Evolutionary conservation across 2,329 filamentous ascomycete genomes (phyloP).

Genomic region (Bipolaris sorokiniana): DNA sequence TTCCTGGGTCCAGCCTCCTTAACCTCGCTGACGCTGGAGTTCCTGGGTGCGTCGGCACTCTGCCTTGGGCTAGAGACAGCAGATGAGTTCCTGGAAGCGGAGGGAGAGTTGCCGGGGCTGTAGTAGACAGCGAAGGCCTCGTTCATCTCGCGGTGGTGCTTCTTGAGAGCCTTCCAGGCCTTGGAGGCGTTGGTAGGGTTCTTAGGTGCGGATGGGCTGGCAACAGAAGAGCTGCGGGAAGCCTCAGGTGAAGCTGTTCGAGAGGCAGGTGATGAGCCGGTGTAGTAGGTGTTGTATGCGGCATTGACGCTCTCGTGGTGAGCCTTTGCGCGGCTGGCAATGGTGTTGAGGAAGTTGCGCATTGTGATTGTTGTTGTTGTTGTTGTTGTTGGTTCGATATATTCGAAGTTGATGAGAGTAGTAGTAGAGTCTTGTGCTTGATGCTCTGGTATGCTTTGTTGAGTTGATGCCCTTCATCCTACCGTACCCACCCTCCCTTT

Average conservation of each 20-base stretch:
- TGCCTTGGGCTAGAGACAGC: slow-evolving; percentile 18
- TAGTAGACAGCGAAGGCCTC: slow-evolving; percentile 38
- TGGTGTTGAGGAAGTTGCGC: slow-evolving; percentile 32
- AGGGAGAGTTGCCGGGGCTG: slow-evolving; percentile 20
- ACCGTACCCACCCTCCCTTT: slow-evolving; percentile 14
- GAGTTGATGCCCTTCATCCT: slow-evolving; percentile 12
- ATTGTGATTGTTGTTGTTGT: slow-evolving; percentile 24
- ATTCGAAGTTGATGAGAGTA: background rate
- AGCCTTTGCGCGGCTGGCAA: slow-evolving; percentile 36
- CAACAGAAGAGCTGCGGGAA: slow-evolving; percentile 29
- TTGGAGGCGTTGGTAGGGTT: slow-evolving; percentile 29
- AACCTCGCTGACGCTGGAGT: slow-evolving; percentile 10
- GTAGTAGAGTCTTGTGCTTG: slow-evolving; percentile 12
- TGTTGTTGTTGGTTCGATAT: slow-evolving; percentile 15
- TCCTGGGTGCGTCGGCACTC: slow-evolving; percentile 21
- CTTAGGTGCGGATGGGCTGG: slow-evolving; percentile 20
- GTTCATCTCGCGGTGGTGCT: slow-evolving; percentile 42
- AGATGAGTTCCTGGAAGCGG: slow-evolving; percentile 19
- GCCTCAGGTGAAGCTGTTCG: slow-evolving; percentile 13
- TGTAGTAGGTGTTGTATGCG: slow-evolving; percentile 35
- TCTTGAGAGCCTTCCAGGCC: slow-evolving; percentile 38
- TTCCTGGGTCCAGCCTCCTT: slow-evolving; percentile 21
- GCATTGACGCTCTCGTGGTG: slow-evolving; percentile 42
- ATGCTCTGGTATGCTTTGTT: slow-evolving; percentile 17
- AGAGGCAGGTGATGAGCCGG: slow-evolving; percentile 15